Percentiles rank a stretch among this genome's conserved stretches.
Evolutionary conservation across 176 grass and related monocot genomes (phyloP).

Genomic region (Avena sativa): DNA sequence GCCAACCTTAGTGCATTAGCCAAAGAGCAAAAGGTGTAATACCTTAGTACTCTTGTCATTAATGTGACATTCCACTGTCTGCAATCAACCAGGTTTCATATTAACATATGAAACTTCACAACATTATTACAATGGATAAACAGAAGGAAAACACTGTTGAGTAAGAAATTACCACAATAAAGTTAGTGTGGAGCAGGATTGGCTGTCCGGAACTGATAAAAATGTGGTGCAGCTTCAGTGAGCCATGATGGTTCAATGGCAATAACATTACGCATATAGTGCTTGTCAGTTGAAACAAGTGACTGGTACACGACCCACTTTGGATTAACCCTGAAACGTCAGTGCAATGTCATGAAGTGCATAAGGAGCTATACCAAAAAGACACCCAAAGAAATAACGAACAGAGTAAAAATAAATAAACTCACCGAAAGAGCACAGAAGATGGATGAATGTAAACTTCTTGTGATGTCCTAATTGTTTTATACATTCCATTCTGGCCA

Average conservation of each 20-base stretch:
- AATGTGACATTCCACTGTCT: neutral
- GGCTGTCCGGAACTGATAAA: slow-evolving; percentile 74
- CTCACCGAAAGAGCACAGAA: slow-evolving; percentile 93
- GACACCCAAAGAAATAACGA: neutral
- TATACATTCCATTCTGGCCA: slow-evolving; percentile 90
- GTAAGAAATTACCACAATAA: slow-evolving; percentile 44
- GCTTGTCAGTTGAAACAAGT: slow-evolving; percentile 92
- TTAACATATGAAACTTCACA: slow-evolving; percentile 5
- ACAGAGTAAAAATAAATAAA: slow-evolving; percentile 33
- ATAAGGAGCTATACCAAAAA: slow-evolving; percentile 21
- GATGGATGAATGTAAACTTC: slow-evolving; percentile 99
- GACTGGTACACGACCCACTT: slow-evolving; percentile 97
- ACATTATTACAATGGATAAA: slow-evolving; percentile 27
- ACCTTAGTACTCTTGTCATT: neutral
- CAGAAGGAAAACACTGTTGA: neutral
- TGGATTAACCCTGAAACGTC: slow-evolving; percentile 82
- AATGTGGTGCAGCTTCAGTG: slow-evolving; percentile 92
- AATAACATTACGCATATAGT: slow-evolving; percentile 94
- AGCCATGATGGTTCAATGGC: slow-evolving; percentile 96
- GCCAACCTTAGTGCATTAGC: slow-evolving; percentile 5
- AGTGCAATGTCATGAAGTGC: slow-evolving; percentile 22
- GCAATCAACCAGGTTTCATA: neutral
- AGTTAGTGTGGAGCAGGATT: slow-evolving; percentile 73
- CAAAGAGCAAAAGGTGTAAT: slow-evolving; percentile 8
- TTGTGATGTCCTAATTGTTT: slow-evolving; percentile 85